These are phyloP conservation scores for Quercus phellos DNA, from an alignment of 331 rosid species.

Conservation along the genomic window DNA sequence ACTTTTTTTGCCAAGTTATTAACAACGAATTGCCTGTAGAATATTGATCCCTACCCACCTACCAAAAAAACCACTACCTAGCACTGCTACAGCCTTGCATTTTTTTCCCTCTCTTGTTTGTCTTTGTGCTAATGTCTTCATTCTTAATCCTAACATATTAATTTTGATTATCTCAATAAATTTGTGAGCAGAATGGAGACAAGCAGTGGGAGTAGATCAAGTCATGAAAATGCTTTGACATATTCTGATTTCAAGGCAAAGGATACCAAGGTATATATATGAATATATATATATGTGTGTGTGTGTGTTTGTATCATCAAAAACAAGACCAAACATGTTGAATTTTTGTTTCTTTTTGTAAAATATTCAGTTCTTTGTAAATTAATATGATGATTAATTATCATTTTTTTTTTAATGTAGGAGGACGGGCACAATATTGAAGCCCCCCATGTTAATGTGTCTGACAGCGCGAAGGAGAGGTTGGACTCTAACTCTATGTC, in stretches of 20 bases:
- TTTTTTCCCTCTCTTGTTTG: not conserved
- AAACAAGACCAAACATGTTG: slow-evolving; percentile 19
- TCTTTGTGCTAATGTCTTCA: not conserved
- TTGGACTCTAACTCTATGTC: slow-evolving; percentile 52
- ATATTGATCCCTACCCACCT: too few relatives aligned
- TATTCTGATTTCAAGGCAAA: slow-evolving; percentile 29
- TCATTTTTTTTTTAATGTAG: slow-evolving; percentile 22
- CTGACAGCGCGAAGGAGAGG: slow-evolving; percentile 37
- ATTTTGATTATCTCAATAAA: not conserved
- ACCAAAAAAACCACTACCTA: too few relatives aligned
- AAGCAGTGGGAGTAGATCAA: slow-evolving; percentile 26
- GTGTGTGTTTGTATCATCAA: not conserved
- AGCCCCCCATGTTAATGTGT: slow-evolving; percentile 13
- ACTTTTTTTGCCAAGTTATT: too few relatives aligned
- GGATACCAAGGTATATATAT: slow-evolving; percentile 36
- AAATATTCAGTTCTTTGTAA: not conserved
- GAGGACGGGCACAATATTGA: slow-evolving; percentile 26
- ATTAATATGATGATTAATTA: not conserved
- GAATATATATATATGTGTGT: not conserved
- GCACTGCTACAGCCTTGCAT: too few relatives aligned
- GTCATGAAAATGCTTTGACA: slow-evolving; percentile 22
- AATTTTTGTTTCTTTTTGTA: slow-evolving; percentile 3
- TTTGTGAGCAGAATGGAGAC: slow-evolving; percentile 30
- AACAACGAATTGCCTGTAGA: too few relatives aligned
- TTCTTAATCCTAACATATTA: not conserved